Base-by-base conservation (phyloP, 2,329 filamentous ascomycete genomes). In the Aspergillus glaucus region DNA sequence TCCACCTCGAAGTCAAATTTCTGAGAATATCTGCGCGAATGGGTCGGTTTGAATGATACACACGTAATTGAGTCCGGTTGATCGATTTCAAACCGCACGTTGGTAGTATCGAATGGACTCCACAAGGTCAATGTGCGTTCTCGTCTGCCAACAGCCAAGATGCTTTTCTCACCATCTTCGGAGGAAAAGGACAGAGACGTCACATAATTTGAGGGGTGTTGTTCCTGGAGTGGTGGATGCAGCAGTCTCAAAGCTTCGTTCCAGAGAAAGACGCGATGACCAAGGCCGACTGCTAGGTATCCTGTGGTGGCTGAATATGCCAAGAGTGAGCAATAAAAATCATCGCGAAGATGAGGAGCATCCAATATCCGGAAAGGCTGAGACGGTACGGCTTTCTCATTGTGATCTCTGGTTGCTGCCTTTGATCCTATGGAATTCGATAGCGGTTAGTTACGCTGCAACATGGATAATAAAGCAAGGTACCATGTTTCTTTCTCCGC, bases 101-200 rank as follows among this genome's bases (percentile, higher is more conserved):
- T 68, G 15, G 79, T 68, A 21, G 37, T 40, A 24, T 78, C 73
- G 55, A 82, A 80, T 0, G 88, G 79, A 42, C 88, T 91, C 80
- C 91, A 87, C 4, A 98, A 75, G 19, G 81, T 81, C 28, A 97
- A 75, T 21, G 80, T 79, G 1, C 89, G 87, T 61, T 89, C 83
- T 10, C 87, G 88, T 53, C 90, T 81, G 2, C 89, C 91, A 55
- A 90, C 86, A 0, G 90, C 92, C 40, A 98, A 77, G 34, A 98
- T 93, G 10, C 83, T 84, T 60, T 85, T 87, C 17, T 77, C 78
- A 1, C 92, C 92, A 60, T 81, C 73, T 1, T 76, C 67, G 0
- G 92, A 96, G 1, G 93, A 97, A 68, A 97, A 97, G 0, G 87
- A 84, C n/a, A 97, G 68, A 5, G 88, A 90, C 0, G 89, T 95